Conservation (phyloP, 73 alveolate species). For the Uronychia setigera region DNA sequence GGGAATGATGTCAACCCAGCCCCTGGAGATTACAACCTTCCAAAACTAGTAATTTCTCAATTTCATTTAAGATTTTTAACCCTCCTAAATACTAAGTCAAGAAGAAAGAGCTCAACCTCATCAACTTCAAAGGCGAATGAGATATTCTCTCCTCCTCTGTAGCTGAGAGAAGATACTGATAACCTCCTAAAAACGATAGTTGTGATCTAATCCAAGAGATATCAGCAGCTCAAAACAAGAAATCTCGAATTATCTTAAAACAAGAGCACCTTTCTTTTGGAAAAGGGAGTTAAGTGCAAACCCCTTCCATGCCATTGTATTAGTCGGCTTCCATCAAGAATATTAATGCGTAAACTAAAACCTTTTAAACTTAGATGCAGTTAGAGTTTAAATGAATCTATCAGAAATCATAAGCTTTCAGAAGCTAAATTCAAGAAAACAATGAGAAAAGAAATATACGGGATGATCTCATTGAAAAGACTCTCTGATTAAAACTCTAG, state of each 20-base stretch:
- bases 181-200: background rate
- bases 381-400: background rate
- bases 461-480: background rate
- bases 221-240: background rate
- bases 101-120: too few relatives aligned
- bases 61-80: background rate
- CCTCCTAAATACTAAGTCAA: background rate
- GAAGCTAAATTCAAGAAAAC: background rate
- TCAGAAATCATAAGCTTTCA: background rate
- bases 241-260: background rate
- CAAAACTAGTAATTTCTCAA: background rate
- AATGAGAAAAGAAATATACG: background rate
- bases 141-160: background rate
- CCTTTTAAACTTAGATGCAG: background rate
- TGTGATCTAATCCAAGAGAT: background rate
- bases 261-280: too few relatives aligned
- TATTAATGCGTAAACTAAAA: background rate
- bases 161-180: background rate
- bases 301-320: too few relatives aligned
- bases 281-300: too few relatives aligned
- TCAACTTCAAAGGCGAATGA: background rate
- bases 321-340: background rate
- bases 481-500: background rate
- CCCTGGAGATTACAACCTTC: background rate
- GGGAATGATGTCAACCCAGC: background rate